Evolutionary conservation across 139 green algal genomes (phyloP).

Genomic region (Klebsormidium nitens): DNA sequence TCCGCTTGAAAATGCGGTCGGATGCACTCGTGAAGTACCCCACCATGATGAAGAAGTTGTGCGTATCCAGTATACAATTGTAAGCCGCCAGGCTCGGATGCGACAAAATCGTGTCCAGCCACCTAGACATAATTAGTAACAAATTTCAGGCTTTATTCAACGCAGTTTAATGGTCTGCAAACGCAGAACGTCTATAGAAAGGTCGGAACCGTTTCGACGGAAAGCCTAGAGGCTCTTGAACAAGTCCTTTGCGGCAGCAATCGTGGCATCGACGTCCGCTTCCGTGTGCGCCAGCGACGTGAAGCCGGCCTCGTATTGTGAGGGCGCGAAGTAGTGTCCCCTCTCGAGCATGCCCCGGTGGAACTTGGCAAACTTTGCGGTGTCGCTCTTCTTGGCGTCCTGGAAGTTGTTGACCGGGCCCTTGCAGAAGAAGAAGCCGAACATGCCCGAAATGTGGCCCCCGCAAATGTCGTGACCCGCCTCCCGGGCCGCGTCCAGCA

Average conservation of each 20-base stretch:
- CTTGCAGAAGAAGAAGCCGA: slow-evolving; percentile 98
- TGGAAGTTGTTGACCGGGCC: slow-evolving; percentile 82
- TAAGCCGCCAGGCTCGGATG: no score
- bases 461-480: slow-evolving; percentile 82
- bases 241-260: slow-evolving; percentile 68
- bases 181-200: no score
- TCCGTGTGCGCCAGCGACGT: slow-evolving; percentile 90
- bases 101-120: no score
- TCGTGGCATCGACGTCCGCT: slow-evolving; percentile 89
- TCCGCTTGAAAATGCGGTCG: no score
- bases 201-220: no score
- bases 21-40: no score
- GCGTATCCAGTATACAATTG: no score
- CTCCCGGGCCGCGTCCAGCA: slow-evolving; percentile 75
- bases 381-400: slow-evolving; percentile 83
- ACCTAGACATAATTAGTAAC: no score
- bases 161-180: no score
- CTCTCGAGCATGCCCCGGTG: slow-evolving; percentile 97
- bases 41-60: no score
- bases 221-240: slow-evolving; percentile 39
- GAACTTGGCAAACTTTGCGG: slow-evolving; percentile 90
- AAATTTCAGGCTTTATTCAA: no score
- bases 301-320: slow-evolving; percentile 93
- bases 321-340: slow-evolving; percentile 95
- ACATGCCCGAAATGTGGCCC: slow-evolving; percentile 94